Evolutionary conservation across 305 asterid species (phyloP).

Genomic region (Fraxinus paxiana): DNA sequence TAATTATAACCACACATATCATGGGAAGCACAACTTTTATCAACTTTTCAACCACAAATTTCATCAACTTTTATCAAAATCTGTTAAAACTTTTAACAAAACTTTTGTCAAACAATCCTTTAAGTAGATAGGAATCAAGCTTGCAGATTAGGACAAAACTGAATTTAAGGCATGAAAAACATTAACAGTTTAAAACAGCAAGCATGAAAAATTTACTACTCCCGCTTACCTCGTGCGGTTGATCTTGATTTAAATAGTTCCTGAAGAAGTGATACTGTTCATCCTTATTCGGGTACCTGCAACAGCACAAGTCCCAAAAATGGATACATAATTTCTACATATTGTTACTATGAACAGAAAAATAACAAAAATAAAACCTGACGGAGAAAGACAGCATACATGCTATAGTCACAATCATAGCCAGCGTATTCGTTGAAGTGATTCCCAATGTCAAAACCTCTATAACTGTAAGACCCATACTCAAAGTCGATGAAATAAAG

Average conservation of each 20-base stretch:
- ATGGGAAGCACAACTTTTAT: not conserved
- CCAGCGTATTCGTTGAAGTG: constrained; percentile 99
- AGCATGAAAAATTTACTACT: not conserved
- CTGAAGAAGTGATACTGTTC: constrained; percentile 76
- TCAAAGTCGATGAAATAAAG: constrained; percentile 95
- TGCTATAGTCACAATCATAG: constrained; percentile 84
- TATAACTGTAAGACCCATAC: constrained; percentile 86
- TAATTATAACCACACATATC: not conserved
- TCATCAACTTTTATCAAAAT: not conserved
- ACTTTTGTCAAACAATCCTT: not conserved
- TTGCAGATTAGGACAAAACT: not conserved
- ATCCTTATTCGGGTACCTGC: constrained; percentile 73
- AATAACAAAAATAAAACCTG: constrained; percentile 13
- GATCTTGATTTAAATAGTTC: constrained; percentile 65
- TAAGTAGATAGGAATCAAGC: not conserved
- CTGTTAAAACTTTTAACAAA: not conserved
- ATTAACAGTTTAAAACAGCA: not conserved
- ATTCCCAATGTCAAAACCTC: constrained; percentile 97
- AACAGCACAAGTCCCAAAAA: constrained; percentile 23
- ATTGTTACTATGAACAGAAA: constrained; percentile 8
- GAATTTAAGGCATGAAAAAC: not conserved
- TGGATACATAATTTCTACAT: not conserved
- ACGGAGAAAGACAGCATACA: constrained; percentile 46
- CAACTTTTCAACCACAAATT: not conserved
- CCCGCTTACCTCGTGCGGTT: constrained; percentile 54